These are phyloP conservation scores for Lasiodiplodia sp. DNA, from an alignment of 2,329 filamentous ascomycete genomes.

Conservation along the genomic window DNA sequence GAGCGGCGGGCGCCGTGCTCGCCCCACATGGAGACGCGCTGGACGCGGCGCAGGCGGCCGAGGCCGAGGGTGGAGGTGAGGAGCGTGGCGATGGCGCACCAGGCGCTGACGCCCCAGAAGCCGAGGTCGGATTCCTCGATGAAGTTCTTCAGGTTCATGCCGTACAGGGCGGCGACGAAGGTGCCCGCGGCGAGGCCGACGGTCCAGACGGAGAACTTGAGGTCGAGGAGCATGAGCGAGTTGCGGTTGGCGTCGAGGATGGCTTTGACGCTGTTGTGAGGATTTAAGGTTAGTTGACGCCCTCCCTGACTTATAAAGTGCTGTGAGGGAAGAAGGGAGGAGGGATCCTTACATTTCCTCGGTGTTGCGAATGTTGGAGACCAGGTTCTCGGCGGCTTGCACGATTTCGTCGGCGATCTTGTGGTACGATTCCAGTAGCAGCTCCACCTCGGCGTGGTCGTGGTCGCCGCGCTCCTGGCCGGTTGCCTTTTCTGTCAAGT, in stretches of 20 bases:
- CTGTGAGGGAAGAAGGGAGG: background rate
- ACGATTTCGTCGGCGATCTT: constrained; percentile 98
- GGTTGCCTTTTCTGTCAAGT: constrained; percentile 84
- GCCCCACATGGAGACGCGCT: constrained; percentile 87
- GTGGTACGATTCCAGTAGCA: constrained; percentile 95
- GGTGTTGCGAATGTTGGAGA: constrained; percentile 94
- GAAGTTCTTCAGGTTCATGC: constrained; percentile 99
- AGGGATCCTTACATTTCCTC: constrained; percentile 80
- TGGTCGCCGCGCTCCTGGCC: constrained; percentile 77
- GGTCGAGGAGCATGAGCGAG: constrained; percentile 93
- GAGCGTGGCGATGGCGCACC: constrained; percentile 75
- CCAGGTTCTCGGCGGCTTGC: constrained; percentile 89
- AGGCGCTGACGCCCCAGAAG: constrained; percentile 76
- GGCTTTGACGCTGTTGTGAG: constrained; percentile 77
- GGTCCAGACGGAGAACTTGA: constrained; percentile 95
- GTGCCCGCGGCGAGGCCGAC: constrained; percentile 94
- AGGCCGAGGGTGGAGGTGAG: constrained; percentile 86
- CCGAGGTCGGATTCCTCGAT: constrained; percentile 92
- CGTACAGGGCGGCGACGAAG: constrained; percentile 97
- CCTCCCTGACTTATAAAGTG: background rate
- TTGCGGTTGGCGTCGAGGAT: constrained; percentile 98
- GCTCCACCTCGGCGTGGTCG: constrained; percentile 95
- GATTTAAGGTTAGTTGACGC: background rate
- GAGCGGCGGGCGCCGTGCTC: constrained; percentile 44
- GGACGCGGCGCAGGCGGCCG: constrained; percentile 81